phyloP scores from a whole-genome alignment of 2,329 filamentous ascomycete genomes.

The Fusarium anthophilum region DNA sequence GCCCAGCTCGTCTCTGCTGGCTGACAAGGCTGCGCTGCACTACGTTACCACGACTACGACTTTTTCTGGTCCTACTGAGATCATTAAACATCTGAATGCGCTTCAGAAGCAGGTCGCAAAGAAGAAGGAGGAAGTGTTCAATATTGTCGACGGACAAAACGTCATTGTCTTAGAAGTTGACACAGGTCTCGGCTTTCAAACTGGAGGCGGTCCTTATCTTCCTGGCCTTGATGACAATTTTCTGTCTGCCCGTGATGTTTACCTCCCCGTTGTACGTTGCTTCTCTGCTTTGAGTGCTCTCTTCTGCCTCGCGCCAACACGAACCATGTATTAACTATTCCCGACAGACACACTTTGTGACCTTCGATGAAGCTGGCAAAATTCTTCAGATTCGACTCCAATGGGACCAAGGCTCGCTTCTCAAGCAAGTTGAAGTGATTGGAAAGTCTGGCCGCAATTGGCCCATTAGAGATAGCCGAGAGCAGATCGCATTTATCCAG shows the following conservation, averaged over 20 bases:
- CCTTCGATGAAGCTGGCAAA: constrained; percentile 78
- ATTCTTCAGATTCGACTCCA: constrained; percentile 88
- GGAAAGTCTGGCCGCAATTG: constrained; percentile 90
- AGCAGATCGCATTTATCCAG: constrained; percentile 82
- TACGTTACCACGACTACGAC: constrained; percentile 91
- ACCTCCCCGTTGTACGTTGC: constrained; percentile 79
- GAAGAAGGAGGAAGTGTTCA: constrained; percentile 81
- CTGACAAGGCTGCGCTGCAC: constrained; percentile 75
- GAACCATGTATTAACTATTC: constrained; percentile 15
- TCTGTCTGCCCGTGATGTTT: constrained; percentile 81
- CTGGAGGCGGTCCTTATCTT: constrained; percentile 85
- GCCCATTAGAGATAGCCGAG: constrained; percentile 89
- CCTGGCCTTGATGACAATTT: constrained; percentile 95
- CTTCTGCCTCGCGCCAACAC: background rate
- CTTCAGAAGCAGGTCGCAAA: constrained; percentile 81
- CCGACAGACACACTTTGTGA: constrained; percentile 83
- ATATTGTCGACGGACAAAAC: constrained; percentile 75
- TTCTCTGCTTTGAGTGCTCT: background rate
- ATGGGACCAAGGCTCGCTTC: constrained; percentile 94
- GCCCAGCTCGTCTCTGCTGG: constrained; percentile 70
- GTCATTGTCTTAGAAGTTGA: constrained; percentile 85
- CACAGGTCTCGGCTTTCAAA: constrained; percentile 82
- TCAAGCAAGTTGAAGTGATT: constrained; percentile 95
- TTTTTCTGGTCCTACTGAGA: constrained; percentile 74
- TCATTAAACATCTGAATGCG: constrained; percentile 82